Base-by-base conservation (phyloP, 345 rosid genomes). In the Eutrema japonicum region DNA sequence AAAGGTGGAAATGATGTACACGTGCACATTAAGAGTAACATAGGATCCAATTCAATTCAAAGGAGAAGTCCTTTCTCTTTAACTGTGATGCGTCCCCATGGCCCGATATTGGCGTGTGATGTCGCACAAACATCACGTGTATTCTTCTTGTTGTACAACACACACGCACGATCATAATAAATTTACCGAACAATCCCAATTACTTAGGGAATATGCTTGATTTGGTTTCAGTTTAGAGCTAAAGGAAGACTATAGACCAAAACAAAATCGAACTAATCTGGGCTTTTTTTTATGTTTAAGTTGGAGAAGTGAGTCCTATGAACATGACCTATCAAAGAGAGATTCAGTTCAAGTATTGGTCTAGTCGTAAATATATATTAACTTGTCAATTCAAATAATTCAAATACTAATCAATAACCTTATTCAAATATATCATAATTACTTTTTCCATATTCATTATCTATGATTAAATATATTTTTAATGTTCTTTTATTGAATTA, bases 61-160 rank as follows among this genome's bases (percentile, higher is more conserved):
- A 66, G 77, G 58, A 74, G 52, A 74, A 49, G 78, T 74, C 66
- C n/a, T 66, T 74, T 74, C 78, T 66, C 66, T 57, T 57, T 53
- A 66, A 49, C 60, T 74, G 59, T 74, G 43, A 58, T 74, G 30
- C 58, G 72, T 74, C 78, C 72, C 78, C 72, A 66, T 74, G 43
- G 46, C 51, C 78, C 58, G 65, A 73, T 45, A 57, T 74, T 74
- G 60, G 61, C 72, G 78, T 74, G 72, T 74, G 67, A 74, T 48
- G 72, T 66, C 72, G 66, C 66, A 74, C 72, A 48, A 74, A 57
- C 53, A 57, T 57, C 72, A 74, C 72, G 78, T 74, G 77, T 50
- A 47, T 30, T 74, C 52, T 66, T 38, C 27, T 58, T 57, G 9
- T 48, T 40, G 42, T 66, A 66, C 72, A 48, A 40, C 50, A 40